Evolutionary conservation across 441 rosid species (phyloP), one percentile per base, ranked within the genome.

Genomic region (Metrosideros polymorpha): DNA sequence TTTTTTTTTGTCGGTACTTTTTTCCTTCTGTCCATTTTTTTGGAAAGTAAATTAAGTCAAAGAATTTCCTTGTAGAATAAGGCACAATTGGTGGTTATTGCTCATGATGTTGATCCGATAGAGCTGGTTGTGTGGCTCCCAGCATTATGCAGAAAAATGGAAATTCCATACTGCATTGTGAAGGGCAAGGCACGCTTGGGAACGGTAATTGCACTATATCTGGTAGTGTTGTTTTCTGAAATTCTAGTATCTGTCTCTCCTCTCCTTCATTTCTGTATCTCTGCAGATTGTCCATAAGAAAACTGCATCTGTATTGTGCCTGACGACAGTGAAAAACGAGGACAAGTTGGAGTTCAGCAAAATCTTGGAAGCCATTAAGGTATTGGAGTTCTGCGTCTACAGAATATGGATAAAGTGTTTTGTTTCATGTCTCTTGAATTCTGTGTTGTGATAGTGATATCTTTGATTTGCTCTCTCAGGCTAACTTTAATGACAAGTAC

Each of bases 41-140:
- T 39, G 47, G 79, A 22, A 71, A 71, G n/a, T 71, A 71, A 35
- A 35, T 71, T 35, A 71, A 39, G 17, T 22, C 13, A 9, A 66
- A 35, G 47, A 32, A 85, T 63, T 84, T 49, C 6, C 24, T 83
- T 91, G 91, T 89, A 97, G 98, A 95, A 96, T 91, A 97, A 97
- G 91, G 98, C 98, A 5, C 98, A 97, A 47, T 84, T 96, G 90
- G 98, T 97, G 43, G 94, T 97, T 75, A 97, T 97, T 27, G 99
- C 99, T 30, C 98, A 96, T 85, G 98, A 97, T 87, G 98, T 97
- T 24, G 98, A 97, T 89, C 99, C 98, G 4, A 97, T 97, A 9
- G 98, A 97, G 94, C 88, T 95, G 90, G 99, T 97, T 49, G 97
- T 97, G 9, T 97, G 99, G 99, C 90, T 97, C 22, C 99, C 99